Evolutionary conservation across 495 filamentous ascomycete species (phyloP), one percentile per base, ranked within the genome.

Genomic region (Penicillium crystallinum): DNA sequence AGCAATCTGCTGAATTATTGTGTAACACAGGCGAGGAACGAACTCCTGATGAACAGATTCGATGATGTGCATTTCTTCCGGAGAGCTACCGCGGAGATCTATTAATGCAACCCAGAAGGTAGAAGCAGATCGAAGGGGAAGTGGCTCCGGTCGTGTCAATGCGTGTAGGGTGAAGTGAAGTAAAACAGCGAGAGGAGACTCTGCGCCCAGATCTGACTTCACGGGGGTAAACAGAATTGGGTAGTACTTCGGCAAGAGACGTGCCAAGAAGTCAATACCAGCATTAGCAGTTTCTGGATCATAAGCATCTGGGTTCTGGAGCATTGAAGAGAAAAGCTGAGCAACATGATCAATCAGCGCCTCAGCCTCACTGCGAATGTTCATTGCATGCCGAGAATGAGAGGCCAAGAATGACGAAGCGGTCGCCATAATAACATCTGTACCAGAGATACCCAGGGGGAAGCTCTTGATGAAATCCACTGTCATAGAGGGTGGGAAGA

Each of bases 231-330:
- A 77, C 1, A 77, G 53, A 27, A 70, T 65, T 5, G 57, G 54
- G 38, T 77, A 66, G 58, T 91, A 85, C 56, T 78, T 83, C 4
- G 79, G 77, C 46, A 93, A 67, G 25, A 91, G 69, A 42, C 82
- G 83, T 23, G 80, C 76, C 27, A 88, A 65, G 54, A 93, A 83
- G 36, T 88, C 82, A 52, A 93, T 86, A 30, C 85, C 81, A 52
- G 83, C 86, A 56, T 92, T 83, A 3, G 87, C 76, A 22, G 95
- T 77, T 59, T 96, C 90, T 2, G 90, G 89, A 35, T 97, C 91
- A 52, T 79, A 71, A 9, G 49, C 22, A 42, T 59, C 53, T 1
- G 50, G 71, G 63, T 70, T 75, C 74, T 87, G 77, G 52, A 81
- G 74, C 62, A 89, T 78, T 42, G 72, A 74, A 38, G 80, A 75